Evolutionary conservation across 2,329 filamentous ascomycete genomes (phyloP).

Genomic region (Diplocarpon rosae): DNA sequence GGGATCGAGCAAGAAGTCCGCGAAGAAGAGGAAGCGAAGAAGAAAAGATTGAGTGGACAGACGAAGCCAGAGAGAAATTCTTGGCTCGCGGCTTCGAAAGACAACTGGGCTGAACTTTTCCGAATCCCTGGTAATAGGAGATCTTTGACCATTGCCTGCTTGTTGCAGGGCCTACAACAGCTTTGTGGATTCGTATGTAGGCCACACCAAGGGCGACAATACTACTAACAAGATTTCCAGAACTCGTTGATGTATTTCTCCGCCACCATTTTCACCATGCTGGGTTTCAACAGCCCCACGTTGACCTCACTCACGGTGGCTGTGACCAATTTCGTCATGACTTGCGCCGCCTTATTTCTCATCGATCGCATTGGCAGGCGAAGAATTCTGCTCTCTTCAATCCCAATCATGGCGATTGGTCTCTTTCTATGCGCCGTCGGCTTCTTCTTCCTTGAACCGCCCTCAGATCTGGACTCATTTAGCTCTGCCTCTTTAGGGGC

Average conservation of each 20-base stretch:
- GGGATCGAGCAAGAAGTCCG: conserved; percentile 64
- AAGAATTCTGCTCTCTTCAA: conserved; percentile 68
- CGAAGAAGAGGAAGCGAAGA: conserved; percentile 49
- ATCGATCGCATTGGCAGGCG: conserved; percentile 74
- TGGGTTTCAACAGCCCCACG: conserved; percentile 70
- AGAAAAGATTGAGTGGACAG: conserved; percentile 16
- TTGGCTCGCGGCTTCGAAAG: conserved; percentile 24
- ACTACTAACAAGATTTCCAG: conserved; percentile 28
- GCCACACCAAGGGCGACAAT: neutral
- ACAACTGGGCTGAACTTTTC: conserved; percentile 43
- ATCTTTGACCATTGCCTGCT: conserved; percentile 73
- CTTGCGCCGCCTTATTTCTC: conserved; percentile 59
- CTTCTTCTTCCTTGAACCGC: conserved; percentile 47
- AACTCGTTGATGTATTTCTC: conserved; percentile 93
- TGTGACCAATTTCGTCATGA: conserved; percentile 73
- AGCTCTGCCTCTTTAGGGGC: conserved; percentile 21
- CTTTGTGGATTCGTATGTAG: conserved; percentile 65
- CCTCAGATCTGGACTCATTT: conserved; percentile 16
- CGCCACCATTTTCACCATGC: conserved; percentile 66
- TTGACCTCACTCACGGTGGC: conserved; percentile 72
- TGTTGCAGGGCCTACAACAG: conserved; percentile 80
- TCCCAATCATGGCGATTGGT: conserved; percentile 73
- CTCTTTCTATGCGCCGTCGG: conserved; percentile 60
- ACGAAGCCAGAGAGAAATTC: conserved; percentile 13
- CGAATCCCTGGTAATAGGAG: conserved; percentile 53